Percentiles rank a stretch among this genome's conserved stretches.
phyloP scores from a whole-genome alignment of 2,329 filamentous ascomycete genomes.

The Fusarium sp. region DNA sequence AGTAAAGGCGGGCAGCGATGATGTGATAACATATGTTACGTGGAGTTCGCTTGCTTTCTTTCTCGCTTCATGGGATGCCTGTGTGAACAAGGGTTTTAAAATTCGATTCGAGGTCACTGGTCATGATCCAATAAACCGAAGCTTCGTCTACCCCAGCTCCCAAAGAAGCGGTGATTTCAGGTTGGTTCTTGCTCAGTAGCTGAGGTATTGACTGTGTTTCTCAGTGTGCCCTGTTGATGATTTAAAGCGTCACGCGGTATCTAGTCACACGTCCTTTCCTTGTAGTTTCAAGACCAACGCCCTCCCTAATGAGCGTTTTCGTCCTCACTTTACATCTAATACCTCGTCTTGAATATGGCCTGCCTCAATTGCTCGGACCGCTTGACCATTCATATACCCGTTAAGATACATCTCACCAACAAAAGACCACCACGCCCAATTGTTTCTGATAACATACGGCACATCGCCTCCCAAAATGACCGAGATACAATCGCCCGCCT shows the following conservation, averaged over 20 bases:
- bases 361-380: not conserved
- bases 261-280: too few relatives aligned
- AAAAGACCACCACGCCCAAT: not conserved
- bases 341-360: not conserved
- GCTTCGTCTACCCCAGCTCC: not conserved
- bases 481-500: not conserved
- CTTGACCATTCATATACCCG: constrained; percentile 1
- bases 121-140: not conserved
- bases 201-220: not conserved
- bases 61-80: not conserved
- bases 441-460: not conserved
- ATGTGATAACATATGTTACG: not conserved
- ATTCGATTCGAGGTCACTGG: constrained; percentile 10
- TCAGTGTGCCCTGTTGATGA: not conserved
- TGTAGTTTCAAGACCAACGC: too few relatives aligned
- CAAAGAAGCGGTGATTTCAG: not conserved
- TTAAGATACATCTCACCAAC: not conserved
- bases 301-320: too few relatives aligned
- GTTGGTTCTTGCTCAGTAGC: not conserved
- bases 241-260: rapidly evolving
- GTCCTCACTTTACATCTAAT: too few relatives aligned
- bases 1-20: not conserved
- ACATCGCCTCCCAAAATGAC: constrained; percentile 1
- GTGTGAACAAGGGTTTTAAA: not conserved
- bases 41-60: not conserved